These are phyloP conservation scores for Novymonas esmeraldas DNA, from an alignment of 208 protist genomes.

Conservation along the genomic window DNA sequence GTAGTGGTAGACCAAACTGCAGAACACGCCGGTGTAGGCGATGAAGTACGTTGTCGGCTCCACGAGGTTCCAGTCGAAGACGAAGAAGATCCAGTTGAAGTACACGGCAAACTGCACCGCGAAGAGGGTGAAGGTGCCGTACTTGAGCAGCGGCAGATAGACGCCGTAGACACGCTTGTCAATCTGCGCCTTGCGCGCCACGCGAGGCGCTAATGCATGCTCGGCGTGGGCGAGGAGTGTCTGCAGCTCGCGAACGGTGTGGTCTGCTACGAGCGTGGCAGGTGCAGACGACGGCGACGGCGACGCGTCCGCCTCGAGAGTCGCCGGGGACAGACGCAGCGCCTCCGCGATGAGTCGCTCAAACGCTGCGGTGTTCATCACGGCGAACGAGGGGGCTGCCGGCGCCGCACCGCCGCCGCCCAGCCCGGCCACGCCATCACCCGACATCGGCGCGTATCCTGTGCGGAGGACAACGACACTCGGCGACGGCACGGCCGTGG, in stretches of 20 bases:
- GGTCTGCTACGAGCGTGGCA: slow-evolving; percentile 21
- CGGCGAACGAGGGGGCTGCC: slow-evolving; percentile 20
- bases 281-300: neutral
- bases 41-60: slow-evolving; percentile 90
- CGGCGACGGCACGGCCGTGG: neutral
- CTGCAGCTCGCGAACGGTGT: slow-evolving; percentile 41
- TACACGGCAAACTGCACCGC: slow-evolving; percentile 64
- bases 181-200: slow-evolving; percentile 31
- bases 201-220: slow-evolving; percentile 16
- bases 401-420: neutral
- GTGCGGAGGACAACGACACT: slow-evolving; percentile 16
- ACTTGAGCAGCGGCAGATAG: slow-evolving; percentile 57
- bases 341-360: slow-evolving; percentile 31
- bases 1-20: slow-evolving; percentile 74
- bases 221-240: slow-evolving; percentile 31
- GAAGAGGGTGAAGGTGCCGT: slow-evolving; percentile 48
- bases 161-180: slow-evolving; percentile 42
- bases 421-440: neutral
- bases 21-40: slow-evolving; percentile 65
- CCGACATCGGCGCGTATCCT: slow-evolving; percentile 7
- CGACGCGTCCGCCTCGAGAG: neutral
- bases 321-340: slow-evolving; percentile 12
- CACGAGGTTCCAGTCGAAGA: slow-evolving; percentile 90
- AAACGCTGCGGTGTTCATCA: slow-evolving; percentile 22
- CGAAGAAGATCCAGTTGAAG: slow-evolving; percentile 86